Base-by-base conservation (phyloP, 148 eudicot species). In the Fagopyrum homotropicum region DNA sequence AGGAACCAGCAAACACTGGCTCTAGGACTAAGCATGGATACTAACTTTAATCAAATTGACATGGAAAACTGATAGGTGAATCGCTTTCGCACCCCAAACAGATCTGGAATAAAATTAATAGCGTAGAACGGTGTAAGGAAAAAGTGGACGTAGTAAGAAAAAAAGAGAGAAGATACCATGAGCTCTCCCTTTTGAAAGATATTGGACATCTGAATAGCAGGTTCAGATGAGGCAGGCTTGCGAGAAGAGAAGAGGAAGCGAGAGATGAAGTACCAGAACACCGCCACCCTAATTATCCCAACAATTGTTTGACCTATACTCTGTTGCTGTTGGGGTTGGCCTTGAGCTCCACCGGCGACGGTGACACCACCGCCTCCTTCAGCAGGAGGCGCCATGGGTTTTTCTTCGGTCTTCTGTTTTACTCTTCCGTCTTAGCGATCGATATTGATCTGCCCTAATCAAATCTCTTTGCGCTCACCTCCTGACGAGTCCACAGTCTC, bases 181-280 rank as follows among this genome's bases (percentile, higher is more conserved):
- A 86, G 81, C 72, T 92, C 94, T 29, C 85, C 93, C 82, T 86
- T 88, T 4, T 82, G 89, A 78, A 92, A 90, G 75, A 96, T 80
- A 84, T 96, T 96, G 48, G 90, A 80, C 89, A 92, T 96, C 88
- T 84, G 89, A 55, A 82, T 50, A 72, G 88, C 48, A 69, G 97
- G 91, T 45, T 90, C 88, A 29, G 79, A 10, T 12, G 97, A 69
- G 45, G 71, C 15, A 66, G 71, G 71, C 75, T 82, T 84, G 76
- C 83, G 83, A 15, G 99, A 89, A 63, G 90, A 83, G 78, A 89
- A 76, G 69, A 85, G 86, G 85, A 96, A 96, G 45, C 90, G 90
- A 14, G 99, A 96, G 15, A 93, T 89, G 75, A 96, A 96, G 84
- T 90, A 96, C 89, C 96, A 90, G 72, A 96, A 86, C 2, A 96